Conservation (phyloP, 495 filamentous ascomycete genomes). For the Glonium stellatum region DNA sequence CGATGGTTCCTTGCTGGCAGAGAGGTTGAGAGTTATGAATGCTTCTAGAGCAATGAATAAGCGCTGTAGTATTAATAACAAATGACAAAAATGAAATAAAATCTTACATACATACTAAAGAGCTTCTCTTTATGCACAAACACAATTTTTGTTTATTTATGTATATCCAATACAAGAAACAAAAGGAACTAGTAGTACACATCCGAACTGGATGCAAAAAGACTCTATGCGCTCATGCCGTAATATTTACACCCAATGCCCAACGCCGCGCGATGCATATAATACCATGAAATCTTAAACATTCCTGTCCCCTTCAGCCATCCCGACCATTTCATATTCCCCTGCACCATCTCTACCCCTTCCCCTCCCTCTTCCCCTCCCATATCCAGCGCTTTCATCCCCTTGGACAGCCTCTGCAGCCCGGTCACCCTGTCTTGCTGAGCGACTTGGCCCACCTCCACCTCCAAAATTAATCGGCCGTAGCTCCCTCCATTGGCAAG, state of each 20-base stretch:
- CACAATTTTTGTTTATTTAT: background rate
- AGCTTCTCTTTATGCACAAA: no score
- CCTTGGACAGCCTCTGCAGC: constrained; percentile 23
- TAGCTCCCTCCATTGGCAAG: constrained; percentile 82
- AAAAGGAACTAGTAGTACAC: constrained; percentile 1
- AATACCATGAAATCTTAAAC: constrained; percentile 16
- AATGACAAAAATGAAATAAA: no score
- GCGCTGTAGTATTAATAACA: no score
- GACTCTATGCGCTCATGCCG: background rate
- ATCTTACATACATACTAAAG: no score
- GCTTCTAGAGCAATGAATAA: constrained; percentile 9
- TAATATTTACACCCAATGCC: background rate
- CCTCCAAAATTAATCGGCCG: constrained; percentile 83
- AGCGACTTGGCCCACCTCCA: constrained; percentile 30
- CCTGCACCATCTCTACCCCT: constrained; percentile 53
- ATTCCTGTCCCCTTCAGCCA: constrained; percentile 42
- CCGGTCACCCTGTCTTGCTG: constrained; percentile 26
- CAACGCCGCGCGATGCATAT: constrained; percentile 27
- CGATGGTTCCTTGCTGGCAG: constrained; percentile 17
- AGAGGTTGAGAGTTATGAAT: constrained; percentile 29
- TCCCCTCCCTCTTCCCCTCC: constrained; percentile 45
- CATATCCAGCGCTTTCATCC: constrained; percentile 48
- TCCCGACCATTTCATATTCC: constrained; percentile 76
- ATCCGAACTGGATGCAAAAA: background rate
- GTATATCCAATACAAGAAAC: background rate